Conservation (phyloP, 225 moss, liverwort and hornwort species). For the Physcomitrellopsis africana region DNA sequence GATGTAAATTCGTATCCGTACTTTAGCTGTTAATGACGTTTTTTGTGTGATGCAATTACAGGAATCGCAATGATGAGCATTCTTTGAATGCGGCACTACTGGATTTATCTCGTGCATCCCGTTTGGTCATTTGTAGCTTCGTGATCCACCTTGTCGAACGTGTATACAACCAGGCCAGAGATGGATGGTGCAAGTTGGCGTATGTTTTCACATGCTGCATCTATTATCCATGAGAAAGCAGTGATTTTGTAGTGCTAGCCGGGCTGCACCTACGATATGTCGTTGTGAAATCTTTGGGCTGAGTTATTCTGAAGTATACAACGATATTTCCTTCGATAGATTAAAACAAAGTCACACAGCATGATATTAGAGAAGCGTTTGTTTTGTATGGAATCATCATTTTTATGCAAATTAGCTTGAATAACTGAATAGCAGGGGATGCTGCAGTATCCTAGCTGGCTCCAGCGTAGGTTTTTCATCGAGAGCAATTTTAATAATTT, state of each 20-base stretch:
- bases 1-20: too few relatives aligned
- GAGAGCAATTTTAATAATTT: conserved; percentile 10
- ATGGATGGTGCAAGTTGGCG: too few relatives aligned
- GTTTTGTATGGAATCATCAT: conserved; percentile 4
- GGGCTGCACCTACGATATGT: conserved; percentile 11
- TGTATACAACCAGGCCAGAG: too few relatives aligned
- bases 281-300: conserved; percentile 26
- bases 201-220: too few relatives aligned
- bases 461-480: conserved; percentile 15
- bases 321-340: conserved; percentile 2
- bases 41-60: too few relatives aligned
- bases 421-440: conserved; percentile 7
- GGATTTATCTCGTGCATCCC: too few relatives aligned
- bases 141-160: too few relatives aligned
- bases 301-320: conserved; percentile 15
- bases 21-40: too few relatives aligned
- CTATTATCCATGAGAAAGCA: too few relatives aligned
- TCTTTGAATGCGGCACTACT: too few relatives aligned
- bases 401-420: conserved; percentile 34
- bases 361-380: not conserved
- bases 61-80: too few relatives aligned
- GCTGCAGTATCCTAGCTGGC: conserved; percentile 10
- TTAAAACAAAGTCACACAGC: not conserved
- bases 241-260: conserved; percentile 21
- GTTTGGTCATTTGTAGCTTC: too few relatives aligned